Percentiles rank a stretch among this genome's conserved stretches.
These are phyloP conservation scores for Albugo candida DNA, from an alignment of 352 stramenopile species.

Conservation along the genomic window DNA sequence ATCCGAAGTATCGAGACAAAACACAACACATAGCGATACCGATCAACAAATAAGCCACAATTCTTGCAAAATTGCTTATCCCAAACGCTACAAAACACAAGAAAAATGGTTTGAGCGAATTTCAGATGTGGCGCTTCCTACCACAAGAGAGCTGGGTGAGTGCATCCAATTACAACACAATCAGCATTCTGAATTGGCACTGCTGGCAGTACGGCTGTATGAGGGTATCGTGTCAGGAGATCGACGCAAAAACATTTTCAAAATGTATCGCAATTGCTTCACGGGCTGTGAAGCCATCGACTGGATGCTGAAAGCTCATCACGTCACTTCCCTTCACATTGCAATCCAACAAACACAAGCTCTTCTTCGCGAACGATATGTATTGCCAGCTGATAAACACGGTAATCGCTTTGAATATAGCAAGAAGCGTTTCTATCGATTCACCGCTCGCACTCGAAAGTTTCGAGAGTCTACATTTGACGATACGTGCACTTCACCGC, in stretches of 20 bases:
- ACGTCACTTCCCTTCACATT: slow-evolving; percentile 61
- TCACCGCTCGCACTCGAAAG: slow-evolving; percentile 55
- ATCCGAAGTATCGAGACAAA: no score
- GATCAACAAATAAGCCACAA: no score
- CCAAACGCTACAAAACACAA: no score
- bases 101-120: no score
- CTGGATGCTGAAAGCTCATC: slow-evolving; percentile 76
- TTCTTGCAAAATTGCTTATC: no score
- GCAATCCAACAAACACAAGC: slow-evolving; percentile 59
- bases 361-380: slow-evolving; percentile 39
- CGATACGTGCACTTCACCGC: no score
- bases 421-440: slow-evolving; percentile 66
- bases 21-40: no score
- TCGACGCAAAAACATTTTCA: slow-evolving; percentile 53
- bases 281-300: slow-evolving; percentile 68
- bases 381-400: slow-evolving; percentile 53
- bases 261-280: slow-evolving; percentile 69
- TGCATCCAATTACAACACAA: slow-evolving; percentile 13
- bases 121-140: no score
- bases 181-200: slow-evolving; percentile 44
- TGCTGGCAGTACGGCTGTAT: slow-evolving; percentile 56
- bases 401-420: slow-evolving; percentile 73
- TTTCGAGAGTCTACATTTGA: slow-evolving; percentile 9
- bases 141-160: no score
- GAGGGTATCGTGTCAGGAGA: slow-evolving; percentile 56